Conservation (phyloP, 2,329 filamentous ascomycete species). For the Paecilomyces sp. region DNA sequence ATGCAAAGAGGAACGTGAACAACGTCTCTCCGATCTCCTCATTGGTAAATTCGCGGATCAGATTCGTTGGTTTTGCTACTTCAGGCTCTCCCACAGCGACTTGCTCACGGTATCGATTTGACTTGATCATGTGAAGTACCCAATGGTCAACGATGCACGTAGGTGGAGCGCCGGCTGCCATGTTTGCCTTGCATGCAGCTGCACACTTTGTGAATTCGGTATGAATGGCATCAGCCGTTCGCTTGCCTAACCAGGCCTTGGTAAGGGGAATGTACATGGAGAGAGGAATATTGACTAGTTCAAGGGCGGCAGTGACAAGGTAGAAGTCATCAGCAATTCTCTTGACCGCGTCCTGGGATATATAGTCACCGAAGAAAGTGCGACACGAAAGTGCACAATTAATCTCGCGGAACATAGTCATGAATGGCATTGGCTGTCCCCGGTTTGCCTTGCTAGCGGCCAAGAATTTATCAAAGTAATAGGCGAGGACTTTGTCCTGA, state of each 20-base stretch:
- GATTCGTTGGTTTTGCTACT: constrained; percentile 70
- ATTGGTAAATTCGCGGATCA: constrained; percentile 82
- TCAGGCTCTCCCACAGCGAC: constrained; percentile 62
- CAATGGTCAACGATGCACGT: constrained; percentile 95
- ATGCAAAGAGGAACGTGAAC: constrained; percentile 95
- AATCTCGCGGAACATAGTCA: constrained; percentile 85
- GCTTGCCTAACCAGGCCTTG: constrained; percentile 96
- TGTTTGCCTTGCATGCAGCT: constrained; percentile 84
- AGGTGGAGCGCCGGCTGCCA: constrained; percentile 78
- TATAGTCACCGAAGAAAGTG: constrained; percentile 96
- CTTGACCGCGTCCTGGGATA: constrained; percentile 81
- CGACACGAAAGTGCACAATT: constrained; percentile 93
- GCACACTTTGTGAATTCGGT: constrained; percentile 85
- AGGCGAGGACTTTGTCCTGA: constrained; percentile 84
- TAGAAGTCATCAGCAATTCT: constrained; percentile 97
- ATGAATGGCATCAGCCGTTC: constrained; percentile 85
- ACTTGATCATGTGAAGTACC: constrained; percentile 82
- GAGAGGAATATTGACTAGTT: constrained; percentile 97
- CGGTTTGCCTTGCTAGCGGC: constrained; percentile 64
- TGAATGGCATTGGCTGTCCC: constrained; percentile 75
- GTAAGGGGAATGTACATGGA: constrained; percentile 73
- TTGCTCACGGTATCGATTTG: constrained; percentile 71
- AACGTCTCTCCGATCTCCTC: constrained; percentile 88
- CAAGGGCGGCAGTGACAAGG: constrained; percentile 87
- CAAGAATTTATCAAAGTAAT: constrained; percentile 75